Evolutionary conservation across 2,329 filamentous ascomycete species (phyloP).

Genomic region (Hymenoscyphus fraxineus): DNA sequence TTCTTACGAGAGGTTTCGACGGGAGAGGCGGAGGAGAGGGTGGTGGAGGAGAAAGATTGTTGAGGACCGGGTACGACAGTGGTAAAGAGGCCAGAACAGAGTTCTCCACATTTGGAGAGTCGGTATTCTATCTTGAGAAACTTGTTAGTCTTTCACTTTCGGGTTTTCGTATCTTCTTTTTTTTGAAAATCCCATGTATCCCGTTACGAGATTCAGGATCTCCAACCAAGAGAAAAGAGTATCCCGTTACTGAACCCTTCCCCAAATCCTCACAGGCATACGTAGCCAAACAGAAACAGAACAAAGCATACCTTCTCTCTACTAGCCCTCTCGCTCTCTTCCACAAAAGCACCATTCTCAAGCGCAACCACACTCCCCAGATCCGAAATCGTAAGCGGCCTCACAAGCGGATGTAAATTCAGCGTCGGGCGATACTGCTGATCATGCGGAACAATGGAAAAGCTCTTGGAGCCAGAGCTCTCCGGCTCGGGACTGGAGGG

Average conservation of each 20-base stretch:
- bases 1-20: slow-evolving; percentile 58
- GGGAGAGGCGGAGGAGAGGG: slow-evolving; percentile 50
- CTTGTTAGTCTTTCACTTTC: neutral
- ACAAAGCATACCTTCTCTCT: slow-evolving; percentile 48
- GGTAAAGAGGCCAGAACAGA: slow-evolving; percentile 78
- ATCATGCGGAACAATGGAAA: slow-evolving; percentile 13
- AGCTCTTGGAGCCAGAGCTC: neutral
- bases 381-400: slow-evolving; percentile 65
- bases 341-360: slow-evolving; percentile 51
- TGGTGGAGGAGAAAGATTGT: slow-evolving; percentile 49
- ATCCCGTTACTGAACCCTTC: neutral
- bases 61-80: slow-evolving; percentile 49
- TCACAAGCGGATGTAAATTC: slow-evolving; percentile 68
- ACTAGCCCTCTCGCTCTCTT: slow-evolving; percentile 48
- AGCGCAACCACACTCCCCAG: slow-evolving; percentile 55
- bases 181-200: no score
- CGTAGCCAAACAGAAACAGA: neutral
- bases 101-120: slow-evolving; percentile 67
- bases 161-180: no score
- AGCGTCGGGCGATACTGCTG: slow-evolving; percentile 38
- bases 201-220: neutral
- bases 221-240: neutral
- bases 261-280: neutral
- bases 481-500: slow-evolving; percentile 8
- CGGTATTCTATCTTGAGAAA: slow-evolving; percentile 66